Conservation (phyloP, 495 filamentous ascomycete genomes). For the Penicillium samsonianum region DNA sequence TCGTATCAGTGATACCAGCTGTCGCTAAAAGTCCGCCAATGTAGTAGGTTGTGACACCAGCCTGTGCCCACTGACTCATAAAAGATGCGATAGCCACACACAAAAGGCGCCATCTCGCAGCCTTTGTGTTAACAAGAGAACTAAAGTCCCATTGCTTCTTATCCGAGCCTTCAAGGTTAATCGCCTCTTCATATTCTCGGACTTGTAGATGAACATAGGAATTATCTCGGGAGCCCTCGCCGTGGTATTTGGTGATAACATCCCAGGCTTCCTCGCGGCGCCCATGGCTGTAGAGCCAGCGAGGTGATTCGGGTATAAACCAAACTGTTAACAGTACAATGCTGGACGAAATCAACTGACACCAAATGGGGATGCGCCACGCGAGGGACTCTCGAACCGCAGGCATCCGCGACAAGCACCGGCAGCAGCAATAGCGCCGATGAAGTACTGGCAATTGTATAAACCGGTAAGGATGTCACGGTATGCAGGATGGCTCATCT, state of each 20-base stretch:
- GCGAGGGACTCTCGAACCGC: conserved; percentile 30
- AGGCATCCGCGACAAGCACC: conserved; percentile 36
- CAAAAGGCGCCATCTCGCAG: conserved; percentile 56
- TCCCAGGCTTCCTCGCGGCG: conserved; percentile 50
- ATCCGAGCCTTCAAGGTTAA: conserved; percentile 52
- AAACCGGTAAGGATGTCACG: conserved; percentile 62
- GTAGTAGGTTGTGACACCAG: conserved; percentile 53
- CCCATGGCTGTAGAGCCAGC: conserved; percentile 49
- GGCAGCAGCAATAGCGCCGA: conserved; percentile 48
- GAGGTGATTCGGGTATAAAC: conserved; percentile 29
- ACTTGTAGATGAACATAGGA: conserved; percentile 55
- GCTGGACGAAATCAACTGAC: conserved; percentile 57
- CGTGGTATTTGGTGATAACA: conserved; percentile 56
- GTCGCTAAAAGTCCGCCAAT: conserved; percentile 29
- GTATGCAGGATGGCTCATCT: conserved; percentile 70
- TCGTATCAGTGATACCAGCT: conserved; percentile 10
- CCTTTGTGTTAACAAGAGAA: conserved; percentile 55
- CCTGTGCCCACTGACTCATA: conserved; percentile 43
- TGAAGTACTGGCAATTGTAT: conserved; percentile 57
- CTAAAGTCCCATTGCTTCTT: conserved; percentile 65
- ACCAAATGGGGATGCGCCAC: conserved; percentile 66
- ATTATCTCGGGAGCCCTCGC: conserved; percentile 50
- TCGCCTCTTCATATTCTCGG: conserved; percentile 55
- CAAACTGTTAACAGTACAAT: conserved; percentile 20
- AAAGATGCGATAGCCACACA: conserved; percentile 55